phyloP scores from a whole-genome alignment of 2,329 filamentous ascomycete genomes.

The Hirsutella rhossiliensis region DNA sequence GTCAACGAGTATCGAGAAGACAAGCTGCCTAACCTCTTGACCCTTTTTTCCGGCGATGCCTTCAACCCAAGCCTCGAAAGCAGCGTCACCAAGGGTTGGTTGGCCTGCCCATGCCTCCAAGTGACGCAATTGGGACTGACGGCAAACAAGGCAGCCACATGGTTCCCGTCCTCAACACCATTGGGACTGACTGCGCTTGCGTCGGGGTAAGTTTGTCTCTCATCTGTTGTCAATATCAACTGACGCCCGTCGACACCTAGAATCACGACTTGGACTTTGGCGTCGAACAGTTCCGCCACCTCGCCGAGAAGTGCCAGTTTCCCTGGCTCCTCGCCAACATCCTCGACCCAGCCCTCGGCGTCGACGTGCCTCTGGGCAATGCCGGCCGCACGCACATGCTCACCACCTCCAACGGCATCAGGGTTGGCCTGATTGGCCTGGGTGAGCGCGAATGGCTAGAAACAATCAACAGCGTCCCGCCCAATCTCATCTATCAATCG shows the following conservation, averaged over 20 bases:
- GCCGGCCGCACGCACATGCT: slow-evolving; percentile 66
- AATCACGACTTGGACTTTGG: slow-evolving; percentile 89
- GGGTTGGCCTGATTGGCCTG: slow-evolving; percentile 73
- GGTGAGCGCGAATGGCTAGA: slow-evolving; percentile 83
- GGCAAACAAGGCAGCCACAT: slow-evolving; percentile 57
- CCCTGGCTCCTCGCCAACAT: slow-evolving; percentile 88
- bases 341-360: slow-evolving; percentile 69
- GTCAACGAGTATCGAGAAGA: slow-evolving; percentile 61
- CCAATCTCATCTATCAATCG: slow-evolving; percentile 70
- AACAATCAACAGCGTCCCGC: slow-evolving; percentile 77
- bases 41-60: slow-evolving; percentile 82
- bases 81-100: slow-evolving; percentile 69
- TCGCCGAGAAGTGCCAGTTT: slow-evolving; percentile 65
- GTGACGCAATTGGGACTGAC: background rate
- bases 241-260: background rate
- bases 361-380: slow-evolving; percentile 62
- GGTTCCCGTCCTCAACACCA: slow-evolving; percentile 70
- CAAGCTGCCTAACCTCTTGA: slow-evolving; percentile 54
- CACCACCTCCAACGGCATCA: slow-evolving; percentile 71
- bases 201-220: slow-evolving; percentile 50
- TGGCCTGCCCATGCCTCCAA: background rate
- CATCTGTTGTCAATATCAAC: background rate
- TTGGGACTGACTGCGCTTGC: slow-evolving; percentile 70
- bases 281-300: slow-evolving; percentile 63
- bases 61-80: slow-evolving; percentile 88